phyloP scores from a whole-genome alignment of 331 rosid species.

The Cydonia oblonga region DNA sequence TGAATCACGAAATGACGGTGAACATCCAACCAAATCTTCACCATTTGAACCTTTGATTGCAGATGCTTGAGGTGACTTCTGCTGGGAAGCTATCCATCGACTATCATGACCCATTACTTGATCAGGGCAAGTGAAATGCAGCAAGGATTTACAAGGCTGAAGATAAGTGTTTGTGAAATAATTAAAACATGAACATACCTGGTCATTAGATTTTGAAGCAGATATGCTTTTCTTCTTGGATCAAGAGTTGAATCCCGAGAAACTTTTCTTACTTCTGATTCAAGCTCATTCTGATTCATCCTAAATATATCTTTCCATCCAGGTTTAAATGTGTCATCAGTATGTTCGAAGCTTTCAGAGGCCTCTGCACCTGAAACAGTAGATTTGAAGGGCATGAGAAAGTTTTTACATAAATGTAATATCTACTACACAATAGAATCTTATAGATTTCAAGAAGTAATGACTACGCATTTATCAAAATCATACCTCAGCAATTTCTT shows the following conservation, averaged over 20 bases:
- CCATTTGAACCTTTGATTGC: constrained; percentile 13
- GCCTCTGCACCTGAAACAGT: constrained; percentile 16
- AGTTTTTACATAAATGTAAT: neutral
- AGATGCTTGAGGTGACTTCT: constrained; percentile 30
- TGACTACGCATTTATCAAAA: neutral
- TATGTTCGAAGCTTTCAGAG: constrained; percentile 22
- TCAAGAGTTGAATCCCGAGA: constrained; percentile 38
- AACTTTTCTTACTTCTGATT: constrained; percentile 43
- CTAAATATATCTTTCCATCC: constrained; percentile 55
- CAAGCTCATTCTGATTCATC: constrained; percentile 47
- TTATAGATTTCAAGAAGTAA: neutral
- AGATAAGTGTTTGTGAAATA: neutral
- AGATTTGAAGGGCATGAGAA: constrained; percentile 1
- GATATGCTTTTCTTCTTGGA: constrained; percentile 46
- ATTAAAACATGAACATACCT: constrained; percentile 22
- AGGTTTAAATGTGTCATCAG: constrained; percentile 28
- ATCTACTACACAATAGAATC: neutral
- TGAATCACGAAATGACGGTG: constrained; percentile 33
- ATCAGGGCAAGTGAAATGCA: constrained; percentile 9
- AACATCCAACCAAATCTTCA: constrained; percentile 20
- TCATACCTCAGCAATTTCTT: neutral
- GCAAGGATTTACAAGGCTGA: constrained; percentile 2
- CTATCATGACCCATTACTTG: constrained; percentile 20
- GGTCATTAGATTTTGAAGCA: constrained; percentile 44
- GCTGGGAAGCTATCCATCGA: constrained; percentile 50